Base-by-base conservation (phyloP, 2,329 filamentous ascomycete genomes). In the Ophiosphaerella narmari region DNA sequence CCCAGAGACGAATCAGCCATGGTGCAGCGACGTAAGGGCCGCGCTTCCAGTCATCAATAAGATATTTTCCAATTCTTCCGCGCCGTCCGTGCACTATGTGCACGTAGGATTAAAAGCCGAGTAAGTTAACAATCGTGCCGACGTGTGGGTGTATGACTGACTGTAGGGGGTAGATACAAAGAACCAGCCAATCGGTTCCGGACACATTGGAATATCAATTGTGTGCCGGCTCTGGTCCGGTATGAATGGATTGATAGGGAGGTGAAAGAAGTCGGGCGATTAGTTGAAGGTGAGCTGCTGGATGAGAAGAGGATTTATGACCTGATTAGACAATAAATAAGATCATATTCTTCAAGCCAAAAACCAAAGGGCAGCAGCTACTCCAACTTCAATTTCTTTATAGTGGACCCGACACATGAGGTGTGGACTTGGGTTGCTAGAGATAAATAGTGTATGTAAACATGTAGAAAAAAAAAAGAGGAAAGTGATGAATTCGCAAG, bases 191-290 rank as follows among this genome's bases (percentile, higher is more conserved):
- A 49, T 33, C 12, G 42, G 7, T 39, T 43, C n/a, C 46, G 46
- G 8, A 39, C 40, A 12, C 29, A 44, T 18, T 49, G 46, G 46
- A 49, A 49, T 21, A 36, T 49, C 12, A 31, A 44, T 36, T 31
- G 35, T 40, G 31, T 49, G 21, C 46, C 46, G 26, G 18, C 46
- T 5, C 29, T 49, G 9, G 35, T 49, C 3, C 35, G 46, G 14
- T 49, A 49, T 23, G 34, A 49, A 23, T 35, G 46, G 16, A 26
- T 39, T 21, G 29, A 39, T 35, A 41, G 36, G 12, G 40, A 49
- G 29, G 46, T 49, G 23, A 49, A 49, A 29, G 46, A 49, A 26
- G 39, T 36, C 3, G 46, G 46, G 8, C 35, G 41, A 9, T 44
- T 44, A 37, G 41, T 39, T 18, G 46, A 49, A 31, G 36, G 31